A percentile compares a stretch with the other conserved stretches of the same genome.
phyloP scores from a whole-genome alignment of 129 eudicot genomes.

The Smallanthus sonchifolius region DNA sequence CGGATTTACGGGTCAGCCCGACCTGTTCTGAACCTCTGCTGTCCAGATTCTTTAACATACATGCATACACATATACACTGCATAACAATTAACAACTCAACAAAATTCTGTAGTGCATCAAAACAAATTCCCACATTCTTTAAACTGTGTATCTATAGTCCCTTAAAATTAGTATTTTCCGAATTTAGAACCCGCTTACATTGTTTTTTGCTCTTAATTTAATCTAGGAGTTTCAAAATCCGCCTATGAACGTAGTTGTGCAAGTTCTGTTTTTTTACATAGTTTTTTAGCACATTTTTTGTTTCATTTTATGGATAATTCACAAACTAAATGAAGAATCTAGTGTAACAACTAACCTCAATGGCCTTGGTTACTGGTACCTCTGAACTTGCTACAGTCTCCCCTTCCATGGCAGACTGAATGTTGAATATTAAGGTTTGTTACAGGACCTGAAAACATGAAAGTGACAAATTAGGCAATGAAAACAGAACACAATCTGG shows the following conservation, averaged over 20 bases:
- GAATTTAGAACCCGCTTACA: not conserved
- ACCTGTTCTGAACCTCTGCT: not conserved
- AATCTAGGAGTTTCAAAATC: too few relatives aligned
- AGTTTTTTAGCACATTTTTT: not conserved
- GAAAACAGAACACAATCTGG: not conserved
- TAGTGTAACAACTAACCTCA: conserved; percentile 36
- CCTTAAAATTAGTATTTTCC: not conserved
- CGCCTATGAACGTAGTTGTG: too few relatives aligned
- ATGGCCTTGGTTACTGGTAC: conserved; percentile 45
- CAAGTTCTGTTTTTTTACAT: too few relatives aligned
- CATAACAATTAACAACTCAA: not conserved
- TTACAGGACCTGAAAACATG: conserved; percentile 13
- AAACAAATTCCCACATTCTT: not conserved
- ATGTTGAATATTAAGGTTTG: conserved; percentile 7
- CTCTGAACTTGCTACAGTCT: conserved; percentile 42
- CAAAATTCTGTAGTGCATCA: not conserved
- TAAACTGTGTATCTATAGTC: not conserved
- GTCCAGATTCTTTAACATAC: not conserved
- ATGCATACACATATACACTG: not conserved
- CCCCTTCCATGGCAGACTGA: conserved; percentile 51
- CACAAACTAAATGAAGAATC: not conserved
- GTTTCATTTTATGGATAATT: not conserved
- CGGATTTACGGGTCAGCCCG: not conserved
- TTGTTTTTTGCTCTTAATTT: too few relatives aligned
- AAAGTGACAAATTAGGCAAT: conserved; percentile 4